A percentile compares a stretch with the other conserved stretches of the same genome.
Evolutionary conservation across 2,329 filamentous ascomycete species (phyloP).

Genomic region (Clarireedia homoeocarpa): DNA sequence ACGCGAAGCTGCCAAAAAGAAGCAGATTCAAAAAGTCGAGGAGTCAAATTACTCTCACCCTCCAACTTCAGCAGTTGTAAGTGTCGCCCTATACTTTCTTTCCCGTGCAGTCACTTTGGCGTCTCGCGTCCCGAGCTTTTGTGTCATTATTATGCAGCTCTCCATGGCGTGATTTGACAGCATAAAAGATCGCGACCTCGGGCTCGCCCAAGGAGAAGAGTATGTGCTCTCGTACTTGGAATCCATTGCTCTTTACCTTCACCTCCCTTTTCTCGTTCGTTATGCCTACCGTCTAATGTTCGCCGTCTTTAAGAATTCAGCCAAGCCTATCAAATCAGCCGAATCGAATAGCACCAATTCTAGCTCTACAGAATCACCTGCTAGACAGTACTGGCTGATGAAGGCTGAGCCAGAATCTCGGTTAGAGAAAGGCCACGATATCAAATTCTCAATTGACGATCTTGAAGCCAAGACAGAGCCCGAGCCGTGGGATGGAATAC

Average conservation of each 20-base stretch:
- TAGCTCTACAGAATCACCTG: constrained; percentile 7
- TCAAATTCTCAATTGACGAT: constrained; percentile 92
- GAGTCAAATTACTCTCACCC: too few relatives aligned
- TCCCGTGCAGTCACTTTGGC: too few relatives aligned
- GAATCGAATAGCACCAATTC: constrained; percentile 7
- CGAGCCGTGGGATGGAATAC: constrained; percentile 78
- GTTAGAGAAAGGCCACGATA: constrained; percentile 77
- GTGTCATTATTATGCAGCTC: too few relatives aligned
- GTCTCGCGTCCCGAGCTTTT: too few relatives aligned
- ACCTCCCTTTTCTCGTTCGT: not conserved
- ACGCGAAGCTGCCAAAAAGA: too few relatives aligned
- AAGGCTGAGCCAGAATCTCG: constrained; percentile 86
- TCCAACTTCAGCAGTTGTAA: too few relatives aligned
- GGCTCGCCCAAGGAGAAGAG: too few relatives aligned
- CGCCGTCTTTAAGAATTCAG: constrained; percentile 6
- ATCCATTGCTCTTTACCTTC: not conserved
- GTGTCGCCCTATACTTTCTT: too few relatives aligned
- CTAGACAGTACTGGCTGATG: constrained; percentile 64
- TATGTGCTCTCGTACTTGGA: not conserved
- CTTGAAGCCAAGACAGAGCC: constrained; percentile 63
- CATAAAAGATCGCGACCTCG: too few relatives aligned
- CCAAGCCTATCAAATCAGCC: constrained; percentile 1
- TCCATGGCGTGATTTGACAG: too few relatives aligned
- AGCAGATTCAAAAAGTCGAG: too few relatives aligned
- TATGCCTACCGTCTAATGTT: not conserved